Evolutionary conservation across 257 asterid species (phyloP).

Genomic region (Plectranthus barbatus): DNA sequence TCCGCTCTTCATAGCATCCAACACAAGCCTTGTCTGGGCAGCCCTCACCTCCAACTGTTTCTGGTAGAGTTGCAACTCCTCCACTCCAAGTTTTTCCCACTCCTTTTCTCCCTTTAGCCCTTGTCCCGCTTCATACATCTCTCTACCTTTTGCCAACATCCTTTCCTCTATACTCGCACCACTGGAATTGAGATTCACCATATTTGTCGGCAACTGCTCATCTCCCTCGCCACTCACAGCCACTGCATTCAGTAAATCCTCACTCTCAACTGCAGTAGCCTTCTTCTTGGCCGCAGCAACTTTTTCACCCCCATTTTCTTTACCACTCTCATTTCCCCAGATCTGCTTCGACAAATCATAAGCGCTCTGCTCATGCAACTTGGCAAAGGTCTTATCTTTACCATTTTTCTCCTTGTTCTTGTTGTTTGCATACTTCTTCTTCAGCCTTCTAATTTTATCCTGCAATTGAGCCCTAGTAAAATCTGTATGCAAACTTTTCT

Average conservation of each 20-base stretch:
- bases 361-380: slow-evolving; percentile 41
- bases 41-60: too few relatives aligned
- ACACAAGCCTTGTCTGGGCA: slow-evolving; percentile 30
- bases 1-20: slow-evolving; percentile 19
- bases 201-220: not conserved
- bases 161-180: slow-evolving; percentile 25
- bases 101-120: slow-evolving; percentile 25
- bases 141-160: slow-evolving; percentile 25
- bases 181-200: not conserved
- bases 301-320: too few relatives aligned
- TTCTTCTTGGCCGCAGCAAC: slow-evolving; percentile 12
- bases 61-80: too few relatives aligned
- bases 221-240: slow-evolving; percentile 1
- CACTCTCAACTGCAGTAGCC: slow-evolving; percentile 9
- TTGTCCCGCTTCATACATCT: slow-evolving; percentile 20
- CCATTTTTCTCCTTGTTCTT: slow-evolving; percentile 32
- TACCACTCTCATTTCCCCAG: slow-evolving; percentile 38
- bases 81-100: too few relatives aligned
- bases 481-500: slow-evolving; percentile 32
- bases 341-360: slow-evolving; percentile 38
- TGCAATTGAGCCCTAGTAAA: slow-evolving; percentile 42
- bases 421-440: slow-evolving; percentile 40
- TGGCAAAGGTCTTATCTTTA: slow-evolving; percentile 24
- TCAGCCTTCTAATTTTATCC: too few relatives aligned
- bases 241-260: slow-evolving; percentile 4